phyloP scores from a whole-genome alignment of 2,329 filamentous ascomycete genomes.

The Chaetomium globosum region DNA sequence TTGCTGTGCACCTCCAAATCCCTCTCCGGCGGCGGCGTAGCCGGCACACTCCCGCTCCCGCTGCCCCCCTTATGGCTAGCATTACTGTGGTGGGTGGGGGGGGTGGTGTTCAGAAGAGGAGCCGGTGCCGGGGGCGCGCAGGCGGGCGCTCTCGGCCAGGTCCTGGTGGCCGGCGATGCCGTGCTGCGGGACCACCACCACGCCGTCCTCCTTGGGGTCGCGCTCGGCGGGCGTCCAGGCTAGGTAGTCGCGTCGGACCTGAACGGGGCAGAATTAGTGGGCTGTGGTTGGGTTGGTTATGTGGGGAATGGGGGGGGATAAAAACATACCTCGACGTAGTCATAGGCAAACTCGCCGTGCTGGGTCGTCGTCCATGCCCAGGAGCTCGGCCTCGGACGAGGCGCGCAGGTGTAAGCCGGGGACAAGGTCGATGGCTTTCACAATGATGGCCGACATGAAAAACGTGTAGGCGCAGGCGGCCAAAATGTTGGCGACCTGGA shows the following conservation, averaged over 20 bases:
- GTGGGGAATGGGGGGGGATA: neutral
- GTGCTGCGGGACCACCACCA: slow-evolving; percentile 66
- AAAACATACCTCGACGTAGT: slow-evolving; percentile 72
- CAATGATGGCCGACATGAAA: slow-evolving; percentile 71
- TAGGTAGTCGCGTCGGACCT: slow-evolving; percentile 77
- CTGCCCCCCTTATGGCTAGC: slow-evolving; percentile 6
- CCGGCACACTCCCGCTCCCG: slow-evolving; percentile 5
- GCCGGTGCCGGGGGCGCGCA: slow-evolving; percentile 8
- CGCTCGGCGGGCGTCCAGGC: slow-evolving; percentile 79
- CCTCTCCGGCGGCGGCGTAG: slow-evolving; percentile 24
- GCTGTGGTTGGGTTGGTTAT: neutral
- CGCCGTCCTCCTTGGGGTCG: slow-evolving; percentile 62
- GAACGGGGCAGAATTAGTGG: neutral
- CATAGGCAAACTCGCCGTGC: slow-evolving; percentile 86
- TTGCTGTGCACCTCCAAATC: slow-evolving; percentile 2
- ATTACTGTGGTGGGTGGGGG: too few species aligned
- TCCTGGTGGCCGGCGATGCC: slow-evolving; percentile 71
- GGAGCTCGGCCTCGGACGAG: slow-evolving; percentile 77
- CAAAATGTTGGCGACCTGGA: slow-evolving; percentile 76
- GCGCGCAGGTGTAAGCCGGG: slow-evolving; percentile 80
- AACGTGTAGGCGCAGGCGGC: slow-evolving; percentile 70
- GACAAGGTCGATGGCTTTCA: slow-evolving; percentile 72
- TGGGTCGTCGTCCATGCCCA: slow-evolving; percentile 91
- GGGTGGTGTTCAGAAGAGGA: neutral
- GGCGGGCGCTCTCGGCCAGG: slow-evolving; percentile 46